Evolutionary conservation across 1,139 yeast species (phyloP).

Genomic region (Candida sanyaensis): DNA sequence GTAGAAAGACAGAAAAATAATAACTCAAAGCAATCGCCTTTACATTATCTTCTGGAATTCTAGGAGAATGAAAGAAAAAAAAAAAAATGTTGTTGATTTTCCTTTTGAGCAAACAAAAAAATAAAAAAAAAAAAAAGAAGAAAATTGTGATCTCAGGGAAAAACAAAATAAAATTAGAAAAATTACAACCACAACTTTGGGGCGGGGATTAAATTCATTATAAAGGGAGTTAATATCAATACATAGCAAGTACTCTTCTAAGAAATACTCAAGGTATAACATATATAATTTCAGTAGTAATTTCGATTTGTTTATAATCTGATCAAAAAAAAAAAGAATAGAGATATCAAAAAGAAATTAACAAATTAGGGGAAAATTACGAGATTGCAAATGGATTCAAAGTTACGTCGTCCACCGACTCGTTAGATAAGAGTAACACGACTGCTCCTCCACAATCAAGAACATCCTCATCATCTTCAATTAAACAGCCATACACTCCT

Average conservation of each 20-base stretch:
- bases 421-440: not conserved
- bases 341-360: not conserved
- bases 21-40: no score
- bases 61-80: not conserved
- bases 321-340: no score
- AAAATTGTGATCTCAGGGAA: not conserved
- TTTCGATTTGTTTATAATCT: no score
- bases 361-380: not conserved
- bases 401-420: not conserved
- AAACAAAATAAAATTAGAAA: not conserved
- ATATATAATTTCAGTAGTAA: no score
- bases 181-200: no score
- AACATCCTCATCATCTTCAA: constrained; percentile 2
- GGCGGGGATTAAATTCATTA: no score
- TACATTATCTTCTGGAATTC: not conserved
- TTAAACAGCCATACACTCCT: constrained; percentile 7
- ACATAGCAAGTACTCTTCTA: no score
- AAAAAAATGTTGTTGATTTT: not conserved
- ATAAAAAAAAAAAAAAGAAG: no score
- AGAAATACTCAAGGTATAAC: no score
- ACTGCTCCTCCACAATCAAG: constrained; percentile 1
- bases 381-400: not conserved
- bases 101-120: not conserved
- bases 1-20: no score
- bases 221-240: no score